A percentile compares a stretch with the other conserved stretches of the same genome.
Conservation (phyloP, 2,329 filamentous ascomycete species). For the Ophiocordyceps polyrhachis-furcata region DNA sequence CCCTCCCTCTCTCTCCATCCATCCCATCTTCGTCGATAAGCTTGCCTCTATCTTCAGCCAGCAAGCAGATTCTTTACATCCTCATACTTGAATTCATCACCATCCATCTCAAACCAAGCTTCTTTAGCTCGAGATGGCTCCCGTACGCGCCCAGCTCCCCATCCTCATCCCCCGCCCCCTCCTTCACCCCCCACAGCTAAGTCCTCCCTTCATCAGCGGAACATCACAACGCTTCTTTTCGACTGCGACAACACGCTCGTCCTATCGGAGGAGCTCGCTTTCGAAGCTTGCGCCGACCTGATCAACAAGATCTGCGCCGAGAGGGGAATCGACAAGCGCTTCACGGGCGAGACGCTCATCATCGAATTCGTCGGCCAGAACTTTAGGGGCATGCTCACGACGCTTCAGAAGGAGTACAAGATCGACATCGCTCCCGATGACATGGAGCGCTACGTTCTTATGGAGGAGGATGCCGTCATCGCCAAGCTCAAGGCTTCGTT, state of each 20-base stretch:
- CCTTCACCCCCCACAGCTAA: too few species aligned
- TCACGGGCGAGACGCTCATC: constrained; percentile 64
- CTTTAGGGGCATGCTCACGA: constrained; percentile 78
- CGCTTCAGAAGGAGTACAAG: constrained; percentile 55
- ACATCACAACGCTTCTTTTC: constrained; percentile 54
- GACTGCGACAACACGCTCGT: constrained; percentile 86
- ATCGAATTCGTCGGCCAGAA: constrained; percentile 82
- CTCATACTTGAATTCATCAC: too few species aligned
- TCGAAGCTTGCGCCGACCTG: constrained; percentile 76
- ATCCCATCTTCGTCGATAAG: too few species aligned
- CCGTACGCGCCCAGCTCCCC: not conserved
- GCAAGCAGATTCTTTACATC: not conserved
- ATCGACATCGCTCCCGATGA: constrained; percentile 53
- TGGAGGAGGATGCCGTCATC: constrained; percentile 71
- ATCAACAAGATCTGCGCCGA: constrained; percentile 68
- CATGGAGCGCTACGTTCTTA: constrained; percentile 52
- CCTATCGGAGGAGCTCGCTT: constrained; percentile 76
- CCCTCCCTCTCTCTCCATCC: not conserved
- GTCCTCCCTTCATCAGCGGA: not conserved
- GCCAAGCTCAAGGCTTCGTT: constrained; percentile 54
- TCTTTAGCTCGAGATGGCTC: too few species aligned
- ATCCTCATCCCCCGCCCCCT: not conserved
- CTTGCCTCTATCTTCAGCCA: not conserved
- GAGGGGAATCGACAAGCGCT: constrained; percentile 43
- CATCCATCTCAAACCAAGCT: not conserved